A percentile compares a stretch with the other conserved stretches of the same genome.
These are phyloP conservation scores for Pilasporangium apinafurcum DNA, from an alignment of 352 stramenopile species.

Conservation along the genomic window DNA sequence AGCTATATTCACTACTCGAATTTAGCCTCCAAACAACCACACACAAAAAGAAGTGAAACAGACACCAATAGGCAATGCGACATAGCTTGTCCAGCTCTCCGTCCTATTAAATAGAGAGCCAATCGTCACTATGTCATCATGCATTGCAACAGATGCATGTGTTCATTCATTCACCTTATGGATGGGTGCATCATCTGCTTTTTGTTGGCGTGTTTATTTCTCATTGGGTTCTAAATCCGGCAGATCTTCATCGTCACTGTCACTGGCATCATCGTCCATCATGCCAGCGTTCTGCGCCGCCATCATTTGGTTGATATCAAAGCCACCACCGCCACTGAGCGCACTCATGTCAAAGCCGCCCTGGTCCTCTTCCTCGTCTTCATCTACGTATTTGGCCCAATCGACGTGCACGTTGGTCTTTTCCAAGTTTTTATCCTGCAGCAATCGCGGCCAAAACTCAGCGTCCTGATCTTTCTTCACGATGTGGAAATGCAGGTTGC, in stretches of 20 bases:
- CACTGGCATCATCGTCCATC: conserved; percentile 56
- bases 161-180: neutral
- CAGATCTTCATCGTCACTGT: conserved; percentile 82
- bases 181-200: conserved; percentile 8
- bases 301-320: conserved; percentile 95
- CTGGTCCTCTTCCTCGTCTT: conserved; percentile 93
- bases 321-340: conserved; percentile 83
- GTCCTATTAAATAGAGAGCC: too few relatives aligned
- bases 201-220: neutral
- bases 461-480: conserved; percentile 93
- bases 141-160: too few relatives aligned
- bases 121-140: too few relatives aligned
- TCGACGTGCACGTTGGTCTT: conserved; percentile 97
- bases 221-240: conserved; percentile 75
- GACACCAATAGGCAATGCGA: too few relatives aligned
- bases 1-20: too few relatives aligned
- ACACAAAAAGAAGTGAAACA: too few relatives aligned
- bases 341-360: conserved; percentile 83
- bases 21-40: too few relatives aligned
- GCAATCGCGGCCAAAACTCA: conserved; percentile 94
- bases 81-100: too few relatives aligned
- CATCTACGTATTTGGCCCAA: conserved; percentile 96
- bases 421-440: conserved; percentile 94
- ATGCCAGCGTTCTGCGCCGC: conserved; percentile 78
- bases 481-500: conserved; percentile 95